A percentile compares a stretch with the other conserved stretches of the same genome.
phyloP scores from a whole-genome alignment of 106 monocot species.

The Phalaenopsis aphrodite region DNA sequence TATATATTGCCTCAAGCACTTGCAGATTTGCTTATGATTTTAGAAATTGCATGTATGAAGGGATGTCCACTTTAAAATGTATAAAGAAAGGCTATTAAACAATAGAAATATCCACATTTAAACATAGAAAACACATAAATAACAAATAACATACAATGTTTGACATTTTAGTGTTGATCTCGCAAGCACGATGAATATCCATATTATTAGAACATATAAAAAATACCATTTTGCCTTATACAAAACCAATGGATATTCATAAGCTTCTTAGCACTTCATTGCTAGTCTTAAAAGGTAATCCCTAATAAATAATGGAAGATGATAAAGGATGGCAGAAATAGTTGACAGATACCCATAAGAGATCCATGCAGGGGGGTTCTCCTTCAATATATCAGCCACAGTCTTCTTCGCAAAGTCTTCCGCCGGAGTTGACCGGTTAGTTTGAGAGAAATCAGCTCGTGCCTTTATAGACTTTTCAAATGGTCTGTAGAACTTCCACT shows the following conservation, averaged over 20 bases:
- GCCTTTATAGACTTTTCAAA: conserved; percentile 42
- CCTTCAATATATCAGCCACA: conserved; percentile 45
- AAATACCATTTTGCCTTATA: too few species aligned
- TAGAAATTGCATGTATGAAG: too few species aligned
- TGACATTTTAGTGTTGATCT: too few species aligned
- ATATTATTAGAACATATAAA: too few species aligned
- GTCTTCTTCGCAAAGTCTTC: conserved; percentile 75
- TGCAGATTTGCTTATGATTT: too few species aligned
- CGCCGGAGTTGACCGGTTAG: conserved; percentile 48
- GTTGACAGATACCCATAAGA: conserved; percentile 65
- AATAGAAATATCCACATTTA: too few species aligned
- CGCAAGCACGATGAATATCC: too few species aligned
- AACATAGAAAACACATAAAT: too few species aligned
- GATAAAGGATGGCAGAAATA: conserved; percentile 43
- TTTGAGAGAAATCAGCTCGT: conserved; percentile 57
- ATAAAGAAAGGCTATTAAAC: too few species aligned
- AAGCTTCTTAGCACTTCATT: conserved; percentile 30
- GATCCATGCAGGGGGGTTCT: conserved; percentile 75
- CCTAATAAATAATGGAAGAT: conserved; percentile 56
- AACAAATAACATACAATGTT: too few species aligned
- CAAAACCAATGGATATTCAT: not conserved
- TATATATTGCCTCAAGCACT: too few species aligned
- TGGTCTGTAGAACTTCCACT: conserved; percentile 80
- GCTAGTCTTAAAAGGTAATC: conserved; percentile 39
- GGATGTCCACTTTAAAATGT: too few species aligned